Percentiles rank a stretch among this genome's conserved stretches.
Conservation (phyloP, 2,329 filamentous ascomycete genomes). For the Diaporthe sp. region DNA sequence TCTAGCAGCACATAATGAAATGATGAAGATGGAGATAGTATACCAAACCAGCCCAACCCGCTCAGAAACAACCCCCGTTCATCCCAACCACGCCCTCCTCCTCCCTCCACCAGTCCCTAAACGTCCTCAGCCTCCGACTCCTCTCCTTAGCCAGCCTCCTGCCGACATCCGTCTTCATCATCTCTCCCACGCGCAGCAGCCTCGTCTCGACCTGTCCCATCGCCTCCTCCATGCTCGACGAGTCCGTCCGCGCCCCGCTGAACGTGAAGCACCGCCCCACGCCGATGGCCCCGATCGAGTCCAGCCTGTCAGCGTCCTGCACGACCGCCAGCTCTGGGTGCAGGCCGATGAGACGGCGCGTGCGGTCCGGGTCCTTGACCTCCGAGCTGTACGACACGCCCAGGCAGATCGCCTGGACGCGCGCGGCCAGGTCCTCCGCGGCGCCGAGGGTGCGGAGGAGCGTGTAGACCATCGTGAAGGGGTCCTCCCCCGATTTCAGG, state of each 20-base stretch:
- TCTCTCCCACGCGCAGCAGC: conserved; percentile 73
- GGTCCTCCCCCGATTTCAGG: conserved; percentile 68
- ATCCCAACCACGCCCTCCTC: conserved; percentile 54
- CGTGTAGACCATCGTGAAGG: conserved; percentile 67
- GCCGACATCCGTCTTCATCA: conserved; percentile 75
- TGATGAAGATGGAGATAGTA: not conserved
- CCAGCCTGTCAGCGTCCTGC: conserved; percentile 93
- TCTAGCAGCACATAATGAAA: not conserved
- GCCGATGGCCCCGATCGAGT: conserved; percentile 89
- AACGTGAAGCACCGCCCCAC: conserved; percentile 85
- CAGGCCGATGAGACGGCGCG: conserved; percentile 71
- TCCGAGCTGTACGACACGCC: conserved; percentile 86
- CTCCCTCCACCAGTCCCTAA: conserved; percentile 72
- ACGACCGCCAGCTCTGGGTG: conserved; percentile 86
- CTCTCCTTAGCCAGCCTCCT: conserved; percentile 66
- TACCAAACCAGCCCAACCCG: not conserved
- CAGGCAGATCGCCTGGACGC: conserved; percentile 79
- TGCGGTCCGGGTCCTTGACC: conserved; percentile 72
- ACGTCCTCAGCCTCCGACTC: conserved; percentile 65
- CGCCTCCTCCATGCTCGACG: conserved; percentile 71
- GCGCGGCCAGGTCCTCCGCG: conserved; percentile 68
- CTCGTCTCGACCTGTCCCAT: conserved; percentile 85
- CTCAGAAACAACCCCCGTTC: conserved; percentile 33
- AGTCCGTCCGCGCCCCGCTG: conserved; percentile 72
- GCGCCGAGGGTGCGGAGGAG: conserved; percentile 72